Base-by-base conservation (phyloP, 2,329 filamentous ascomycete species). In the Cadophora malorum region DNA sequence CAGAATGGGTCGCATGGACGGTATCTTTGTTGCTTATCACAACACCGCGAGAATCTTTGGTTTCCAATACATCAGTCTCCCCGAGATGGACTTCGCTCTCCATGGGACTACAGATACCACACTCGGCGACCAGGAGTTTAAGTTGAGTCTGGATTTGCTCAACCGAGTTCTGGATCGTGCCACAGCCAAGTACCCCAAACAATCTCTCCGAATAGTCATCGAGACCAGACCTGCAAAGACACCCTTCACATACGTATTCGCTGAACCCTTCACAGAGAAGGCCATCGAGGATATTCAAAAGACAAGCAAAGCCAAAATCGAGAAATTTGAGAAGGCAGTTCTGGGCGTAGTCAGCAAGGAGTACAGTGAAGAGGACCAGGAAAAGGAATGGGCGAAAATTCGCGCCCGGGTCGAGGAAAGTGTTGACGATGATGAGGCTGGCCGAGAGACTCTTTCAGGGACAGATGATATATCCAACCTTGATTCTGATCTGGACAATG, bases 1-100 rank as follows among this genome's bases (percentile, higher is more conserved):
- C 33, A 92, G 96, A 55, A 96, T 99, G 88, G 96, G 96, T 21
- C 90, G 94, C 61, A 99, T 99, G 96, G 95, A 99, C 77, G 96
- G 96, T 64, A 97, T 98, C 61, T 99, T 98, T 76, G 92, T 98
- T 25, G 96, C 96, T 2, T 99, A 90, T 78, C 96, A 99, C 82
- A 99, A 99, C 78, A 92, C 94, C 1, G 86, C 94, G 79, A 91
- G 94, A 65, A 97, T 99, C 61, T 99, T 99, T 77, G 96, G 96
- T 6, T 99, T 99, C 79, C 96, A 99, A 79, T 99, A 99, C 78
- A 86, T 99, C 69, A 90, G 89, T 68, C 81, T 98, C 16, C 78
- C 87, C 4, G 96, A 99, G 76, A 94, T 99, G 91, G 96, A 99
- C 78, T 78, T 84, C n/a, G 87, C 93, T 0, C 80, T 99, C n/a